Evolutionary conservation across 208 protist species (phyloP).

Genomic region (Novymonas esmeraldas): DNA sequence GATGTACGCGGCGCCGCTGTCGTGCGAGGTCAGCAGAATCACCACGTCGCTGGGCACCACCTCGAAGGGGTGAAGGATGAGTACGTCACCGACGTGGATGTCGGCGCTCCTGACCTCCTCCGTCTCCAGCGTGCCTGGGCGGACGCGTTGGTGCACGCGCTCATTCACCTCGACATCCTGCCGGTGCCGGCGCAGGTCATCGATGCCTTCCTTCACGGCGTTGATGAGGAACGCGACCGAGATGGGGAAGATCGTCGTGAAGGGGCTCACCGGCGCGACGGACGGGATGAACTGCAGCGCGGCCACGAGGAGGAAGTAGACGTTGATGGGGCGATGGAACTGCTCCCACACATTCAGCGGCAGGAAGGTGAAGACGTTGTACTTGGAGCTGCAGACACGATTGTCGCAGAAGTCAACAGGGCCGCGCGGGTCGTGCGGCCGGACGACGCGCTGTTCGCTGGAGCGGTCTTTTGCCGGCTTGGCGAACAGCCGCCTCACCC

Average conservation of each 20-base stretch:
- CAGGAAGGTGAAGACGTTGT: slow-evolving; percentile 95
- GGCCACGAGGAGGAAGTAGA: slow-evolving; percentile 95
- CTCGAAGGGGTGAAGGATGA: slow-evolving; percentile 68
- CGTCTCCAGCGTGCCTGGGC: slow-evolving; percentile 34
- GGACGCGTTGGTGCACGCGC: slow-evolving; percentile 51
- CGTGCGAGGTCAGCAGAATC: slow-evolving; percentile 71
- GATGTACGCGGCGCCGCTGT: slow-evolving; percentile 71
- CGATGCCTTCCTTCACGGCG: slow-evolving; percentile 92
- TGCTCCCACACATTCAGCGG: slow-evolving; percentile 96
- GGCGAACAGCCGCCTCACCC: slow-evolving; percentile 23
- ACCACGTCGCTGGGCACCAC: slow-evolving; percentile 91
- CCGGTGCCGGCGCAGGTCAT: slow-evolving; percentile 83
- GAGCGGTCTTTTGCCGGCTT: slow-evolving; percentile 28
- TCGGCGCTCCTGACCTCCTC: slow-evolving; percentile 54
- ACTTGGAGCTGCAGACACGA: slow-evolving; percentile 92
- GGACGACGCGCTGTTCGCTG: slow-evolving; percentile 44
- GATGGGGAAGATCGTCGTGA: slow-evolving; percentile 90
- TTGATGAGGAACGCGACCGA: slow-evolving; percentile 91
- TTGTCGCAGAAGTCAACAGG: slow-evolving; percentile 67
- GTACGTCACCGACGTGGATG: slow-evolving; percentile 81
- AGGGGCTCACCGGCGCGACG: slow-evolving; percentile 88
- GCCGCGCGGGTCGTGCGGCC: slow-evolving; percentile 25
- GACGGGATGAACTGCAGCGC: slow-evolving; percentile 86
- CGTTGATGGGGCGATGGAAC: slow-evolving; percentile 94
- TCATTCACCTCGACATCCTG: slow-evolving; percentile 72